Percentiles rank a stretch among this genome's conserved stretches.
Evolutionary conservation across 176 grass and related monocot species (phyloP).

Genomic region (Oryza meridionalis): DNA sequence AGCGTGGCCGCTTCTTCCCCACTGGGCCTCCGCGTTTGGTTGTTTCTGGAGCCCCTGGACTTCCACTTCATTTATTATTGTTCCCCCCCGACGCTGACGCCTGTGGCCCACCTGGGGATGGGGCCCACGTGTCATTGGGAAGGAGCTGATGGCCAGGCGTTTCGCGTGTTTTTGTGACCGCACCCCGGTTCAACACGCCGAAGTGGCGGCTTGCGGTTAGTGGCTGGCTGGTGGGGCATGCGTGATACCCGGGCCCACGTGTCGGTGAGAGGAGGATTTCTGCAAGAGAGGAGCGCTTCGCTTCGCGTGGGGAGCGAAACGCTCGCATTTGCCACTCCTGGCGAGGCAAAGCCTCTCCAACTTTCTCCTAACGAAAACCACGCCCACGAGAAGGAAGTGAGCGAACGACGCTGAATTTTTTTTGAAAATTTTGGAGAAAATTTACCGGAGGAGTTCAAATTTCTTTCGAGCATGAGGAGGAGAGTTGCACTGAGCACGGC

Average conservation of each 20-base stretch:
- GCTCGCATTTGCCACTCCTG: slow-evolving; percentile 26
- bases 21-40: background rate
- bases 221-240: background rate
- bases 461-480: slow-evolving; percentile 11
- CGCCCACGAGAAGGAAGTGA: slow-evolving; percentile 23
- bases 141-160: background rate
- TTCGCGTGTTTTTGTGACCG: slow-evolving; percentile 1
- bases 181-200: slow-evolving; percentile 38
- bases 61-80: slow-evolving; percentile 30
- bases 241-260: fast-evolving
- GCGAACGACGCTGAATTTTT: background rate
- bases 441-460: background rate
- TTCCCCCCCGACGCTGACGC: slow-evolving; percentile 25
- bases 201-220: slow-evolving; percentile 26
- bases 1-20: background rate
- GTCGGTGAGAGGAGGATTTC: background rate
- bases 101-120: fast-evolving
- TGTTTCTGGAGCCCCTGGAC: slow-evolving; percentile 1
- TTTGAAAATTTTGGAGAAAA: background rate
- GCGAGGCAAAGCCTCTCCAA: background rate
- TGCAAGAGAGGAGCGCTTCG: background rate
- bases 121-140: background rate
- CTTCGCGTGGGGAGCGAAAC: background rate
- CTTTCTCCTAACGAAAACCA: background rate
- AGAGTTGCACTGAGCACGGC: background rate